Percentiles rank a stretch among this genome's conserved stretches.
Evolutionary conservation across 1,139 yeast genomes (phyloP).

Genomic region (Candida tetrigidarum): DNA sequence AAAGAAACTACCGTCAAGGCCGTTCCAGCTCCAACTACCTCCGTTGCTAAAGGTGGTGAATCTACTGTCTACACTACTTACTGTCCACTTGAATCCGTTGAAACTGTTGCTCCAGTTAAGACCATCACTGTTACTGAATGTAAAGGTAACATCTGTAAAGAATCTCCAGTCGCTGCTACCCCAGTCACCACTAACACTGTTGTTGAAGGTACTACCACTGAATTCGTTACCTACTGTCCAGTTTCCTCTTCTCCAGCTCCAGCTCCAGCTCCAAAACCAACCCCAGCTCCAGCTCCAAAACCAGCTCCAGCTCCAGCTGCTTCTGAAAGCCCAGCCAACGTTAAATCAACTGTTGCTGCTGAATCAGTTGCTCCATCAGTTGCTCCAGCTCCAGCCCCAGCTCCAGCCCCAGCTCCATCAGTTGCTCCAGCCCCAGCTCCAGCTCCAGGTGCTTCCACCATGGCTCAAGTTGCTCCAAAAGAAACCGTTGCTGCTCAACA

Average conservation of each 20-base stretch:
- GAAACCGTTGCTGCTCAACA: too few relatives aligned
- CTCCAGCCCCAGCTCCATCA: too few relatives aligned
- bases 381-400: too few relatives aligned
- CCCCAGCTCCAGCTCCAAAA: constrained; percentile 4
- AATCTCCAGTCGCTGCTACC: constrained; percentile 34
- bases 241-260: constrained; percentile 18
- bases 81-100: constrained; percentile 8
- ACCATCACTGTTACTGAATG: constrained; percentile 51
- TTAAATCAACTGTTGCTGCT: constrained; percentile 38
- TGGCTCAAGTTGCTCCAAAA: too few relatives aligned
- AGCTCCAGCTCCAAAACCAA: constrained; percentile 12
- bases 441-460: constrained; percentile 8
- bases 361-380: constrained; percentile 49
- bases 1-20: constrained; percentile 33
- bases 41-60: constrained; percentile 25
- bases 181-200: constrained; percentile 27
- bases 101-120: too few relatives aligned
- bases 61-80: constrained; percentile 17
- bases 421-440: constrained; percentile 16
- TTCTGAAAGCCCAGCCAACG: constrained; percentile 14
- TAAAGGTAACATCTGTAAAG: constrained; percentile 34
- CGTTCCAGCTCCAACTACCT: constrained; percentile 25
- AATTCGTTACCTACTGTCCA: constrained; percentile 42
- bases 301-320: constrained; percentile 15
- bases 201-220: constrained; percentile 28